Percentiles rank a stretch among this genome's conserved stretches.
These are phyloP conservation scores for Solanum tarijense DNA, from an alignment of 257 asterid species.

Conservation along the genomic window DNA sequence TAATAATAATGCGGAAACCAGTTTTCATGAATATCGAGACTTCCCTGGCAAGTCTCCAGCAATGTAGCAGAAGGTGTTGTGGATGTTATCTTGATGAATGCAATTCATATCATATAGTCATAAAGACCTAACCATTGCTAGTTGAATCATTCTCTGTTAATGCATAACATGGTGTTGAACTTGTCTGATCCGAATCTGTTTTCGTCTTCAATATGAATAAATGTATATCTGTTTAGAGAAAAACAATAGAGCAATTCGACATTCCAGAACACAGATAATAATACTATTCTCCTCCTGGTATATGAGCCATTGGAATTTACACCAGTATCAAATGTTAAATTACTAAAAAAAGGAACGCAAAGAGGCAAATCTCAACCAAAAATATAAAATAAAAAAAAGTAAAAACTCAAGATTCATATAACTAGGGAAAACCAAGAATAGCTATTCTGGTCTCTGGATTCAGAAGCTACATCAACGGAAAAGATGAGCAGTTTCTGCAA, in stretches of 20 bases:
- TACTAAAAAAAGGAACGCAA: background rate
- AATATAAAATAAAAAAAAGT: no score
- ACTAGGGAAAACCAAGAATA: background rate
- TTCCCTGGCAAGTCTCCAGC: background rate
- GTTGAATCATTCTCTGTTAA: background rate
- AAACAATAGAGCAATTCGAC: background rate
- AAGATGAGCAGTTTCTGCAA: background rate
- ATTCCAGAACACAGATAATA: background rate
- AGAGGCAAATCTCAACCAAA: background rate
- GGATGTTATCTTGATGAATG: background rate
- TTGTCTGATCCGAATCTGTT: background rate
- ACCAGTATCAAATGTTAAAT: no score
- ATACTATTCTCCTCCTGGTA: no score
- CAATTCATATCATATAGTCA: background rate
- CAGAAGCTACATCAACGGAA: background rate
- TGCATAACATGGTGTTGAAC: background rate
- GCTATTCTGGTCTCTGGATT: background rate
- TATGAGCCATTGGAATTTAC: no score
- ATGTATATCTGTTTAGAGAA: no score
- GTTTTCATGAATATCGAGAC: background rate
- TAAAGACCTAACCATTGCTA: background rate
- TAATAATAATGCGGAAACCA: background rate
- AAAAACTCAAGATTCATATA: no score
- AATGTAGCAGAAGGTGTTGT: background rate
- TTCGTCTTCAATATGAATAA: no score